phyloP scores from a whole-genome alignment of 2,329 filamentous ascomycete genomes.

The Acrodontium crateriforme region DNA sequence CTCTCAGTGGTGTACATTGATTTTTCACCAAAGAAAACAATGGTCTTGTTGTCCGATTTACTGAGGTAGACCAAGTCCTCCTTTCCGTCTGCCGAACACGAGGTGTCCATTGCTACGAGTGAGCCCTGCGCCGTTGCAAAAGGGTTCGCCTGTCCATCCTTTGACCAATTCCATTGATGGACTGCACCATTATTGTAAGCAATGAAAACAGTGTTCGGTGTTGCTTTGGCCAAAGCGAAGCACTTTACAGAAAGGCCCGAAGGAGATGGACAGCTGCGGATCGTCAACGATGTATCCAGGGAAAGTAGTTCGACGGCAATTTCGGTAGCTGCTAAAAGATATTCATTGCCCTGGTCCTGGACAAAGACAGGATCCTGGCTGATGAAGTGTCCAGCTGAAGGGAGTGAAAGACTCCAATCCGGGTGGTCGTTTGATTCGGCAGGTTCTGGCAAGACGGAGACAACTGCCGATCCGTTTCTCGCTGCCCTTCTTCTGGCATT shows the following conservation, averaged over 20 bases:
- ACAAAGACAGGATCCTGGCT: conserved; percentile 44
- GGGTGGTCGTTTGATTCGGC: conserved; percentile 1
- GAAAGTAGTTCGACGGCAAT: conserved; percentile 37
- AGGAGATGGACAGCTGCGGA: conserved; percentile 54
- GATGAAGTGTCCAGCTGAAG: conserved; percentile 41
- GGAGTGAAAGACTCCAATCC: conserved; percentile 35
- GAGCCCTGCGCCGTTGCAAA: conserved; percentile 9
- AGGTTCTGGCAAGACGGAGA: background rate
- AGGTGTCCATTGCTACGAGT: conserved; percentile 6
- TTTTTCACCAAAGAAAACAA: conserved; percentile 24
- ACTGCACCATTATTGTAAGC: conserved; percentile 35
- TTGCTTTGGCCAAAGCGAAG: conserved; percentile 37
- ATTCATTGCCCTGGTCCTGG: conserved; percentile 25
- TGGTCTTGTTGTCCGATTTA: conserved; percentile 7
- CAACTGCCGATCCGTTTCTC: conserved; percentile 1
- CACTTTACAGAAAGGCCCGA: conserved; percentile 34
- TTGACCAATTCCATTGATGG: conserved; percentile 45
- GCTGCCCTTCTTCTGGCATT: conserved; percentile 1
- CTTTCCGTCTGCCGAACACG: conserved; percentile 3
- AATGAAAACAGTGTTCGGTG: conserved; percentile 40
- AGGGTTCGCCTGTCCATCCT: conserved; percentile 10
- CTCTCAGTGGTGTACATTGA: conserved; percentile 24
- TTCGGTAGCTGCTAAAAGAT: conserved; percentile 17
- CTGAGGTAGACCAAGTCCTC: conserved; percentile 9
- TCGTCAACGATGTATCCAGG: conserved; percentile 63